These are phyloP conservation scores for Tilletia setariae DNA, from an alignment of 1,284 basidiomycete genomes.

Conservation along the genomic window DNA sequence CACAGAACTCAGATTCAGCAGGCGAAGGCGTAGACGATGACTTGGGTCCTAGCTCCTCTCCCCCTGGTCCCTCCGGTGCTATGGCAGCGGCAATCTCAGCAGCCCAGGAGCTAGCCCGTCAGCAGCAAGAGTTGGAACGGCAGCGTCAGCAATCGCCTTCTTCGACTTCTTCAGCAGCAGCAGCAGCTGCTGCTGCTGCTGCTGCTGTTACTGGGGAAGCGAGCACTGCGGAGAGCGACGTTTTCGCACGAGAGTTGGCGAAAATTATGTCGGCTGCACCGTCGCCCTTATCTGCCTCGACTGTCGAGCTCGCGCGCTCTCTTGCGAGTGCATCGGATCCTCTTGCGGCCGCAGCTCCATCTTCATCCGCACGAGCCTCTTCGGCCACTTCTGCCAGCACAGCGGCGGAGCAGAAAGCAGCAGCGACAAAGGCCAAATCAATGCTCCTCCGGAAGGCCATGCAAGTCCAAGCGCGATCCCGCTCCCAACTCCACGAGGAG, in stretches of 20 bases:
- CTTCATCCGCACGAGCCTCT: too few species aligned
- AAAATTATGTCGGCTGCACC: not conserved
- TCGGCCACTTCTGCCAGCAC: not conserved
- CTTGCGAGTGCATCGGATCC: too few species aligned
- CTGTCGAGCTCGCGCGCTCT: too few species aligned
- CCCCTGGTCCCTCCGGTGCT: not conserved
- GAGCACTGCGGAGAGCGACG: not conserved
- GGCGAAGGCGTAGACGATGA: not conserved
- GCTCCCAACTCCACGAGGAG: not conserved
- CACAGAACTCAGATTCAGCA: too few species aligned
- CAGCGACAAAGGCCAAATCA: not conserved
- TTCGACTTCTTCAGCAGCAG: not conserved
- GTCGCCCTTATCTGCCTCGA: too few species aligned
- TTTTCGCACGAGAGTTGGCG: not conserved
- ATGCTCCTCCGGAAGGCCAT: constrained; percentile 5
- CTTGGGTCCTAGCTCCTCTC: not conserved
- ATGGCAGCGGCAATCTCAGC: constrained; percentile 10
- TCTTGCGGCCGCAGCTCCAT: too few species aligned
- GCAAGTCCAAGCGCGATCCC: not conserved
- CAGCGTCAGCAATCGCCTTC: not conserved
- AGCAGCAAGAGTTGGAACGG: not conserved
- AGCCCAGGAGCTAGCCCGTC: constrained; percentile 5
- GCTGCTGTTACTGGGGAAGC: not conserved
- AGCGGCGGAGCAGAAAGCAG: not conserved
- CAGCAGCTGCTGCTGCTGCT: not conserved